Evolutionary conservation across 2,329 filamentous ascomycete species (phyloP), one percentile per base, ranked within the genome.

Genomic region (Pseudopyricularia cyperi): DNA sequence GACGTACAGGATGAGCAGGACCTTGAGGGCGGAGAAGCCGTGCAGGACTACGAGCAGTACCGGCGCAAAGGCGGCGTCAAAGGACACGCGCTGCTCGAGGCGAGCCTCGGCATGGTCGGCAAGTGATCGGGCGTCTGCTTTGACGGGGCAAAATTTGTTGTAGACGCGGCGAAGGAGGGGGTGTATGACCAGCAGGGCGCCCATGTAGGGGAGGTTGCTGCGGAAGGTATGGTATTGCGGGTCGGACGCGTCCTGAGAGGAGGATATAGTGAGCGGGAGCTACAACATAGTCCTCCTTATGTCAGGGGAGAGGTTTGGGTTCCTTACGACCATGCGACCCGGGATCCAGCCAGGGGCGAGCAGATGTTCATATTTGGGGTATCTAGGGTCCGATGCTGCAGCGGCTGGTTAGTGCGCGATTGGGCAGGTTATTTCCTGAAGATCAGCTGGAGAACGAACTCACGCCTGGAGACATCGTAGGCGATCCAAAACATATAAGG

Each of bases 401-500:
- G 48, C 51, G 17, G 32, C 17, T 28, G 48, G 33, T 49, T 24
- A 35, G 19, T 28, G 7, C 19, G 2, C 24, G 12, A 7, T 44
- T 42, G 6, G 22, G 6, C 39, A 12, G 19, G 19, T 15, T 15
- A 15, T 24, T 49, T 26, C 14, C 26, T 9, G 15, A 42, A 17
- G 12, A 11, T 35, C 14, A 12, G 32, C 35, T 11, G n/a, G 19
- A 7, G 37, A 9, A 28, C 14, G n/a, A 26, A 72, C 75, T 53
- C 68, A 90, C 90, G 77, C 68, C 83, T 79, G 24, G 93, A 98
- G 46, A 95, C 89, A 68, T 87, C 80, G 58, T 89, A 87, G 9
- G 85, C 83, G n/a, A 84, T 75, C 73, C 89, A 95, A 68, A 95
- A 89, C 90, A 98, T 98, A 61, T 82, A 77, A 8, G 89, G 88